Percentiles rank a stretch among this genome's conserved stretches.
Conservation (phyloP, 148 eudicot genomes). For the Camellia sinensis region DNA sequence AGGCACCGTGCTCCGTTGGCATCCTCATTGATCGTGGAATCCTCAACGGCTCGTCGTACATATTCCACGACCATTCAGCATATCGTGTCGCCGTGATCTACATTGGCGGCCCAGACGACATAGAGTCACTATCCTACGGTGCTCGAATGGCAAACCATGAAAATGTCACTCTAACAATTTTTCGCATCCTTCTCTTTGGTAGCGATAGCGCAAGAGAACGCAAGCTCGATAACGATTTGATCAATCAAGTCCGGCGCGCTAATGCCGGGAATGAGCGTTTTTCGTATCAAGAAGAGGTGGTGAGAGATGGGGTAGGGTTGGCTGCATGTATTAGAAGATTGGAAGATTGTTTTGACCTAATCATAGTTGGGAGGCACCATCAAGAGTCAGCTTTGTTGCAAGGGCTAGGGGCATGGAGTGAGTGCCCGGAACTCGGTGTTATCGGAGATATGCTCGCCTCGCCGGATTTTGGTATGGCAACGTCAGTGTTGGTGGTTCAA, state of each 20-base stretch:
- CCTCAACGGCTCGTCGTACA: conserved; percentile 32
- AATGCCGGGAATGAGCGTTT: conserved; percentile 37
- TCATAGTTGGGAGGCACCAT: conserved; percentile 57
- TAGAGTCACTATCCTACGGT: conserved; percentile 59
- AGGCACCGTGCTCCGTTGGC: conserved; percentile 62
- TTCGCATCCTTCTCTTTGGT: conserved; percentile 55
- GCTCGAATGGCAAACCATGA: conserved; percentile 55
- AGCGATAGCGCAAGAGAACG: conserved; percentile 41
- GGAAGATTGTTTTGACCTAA: conserved; percentile 39
- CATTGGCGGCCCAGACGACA: conserved; percentile 70
- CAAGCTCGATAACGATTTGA: conserved; percentile 37
- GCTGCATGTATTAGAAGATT: conserved; percentile 38
- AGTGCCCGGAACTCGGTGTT: conserved; percentile 69
- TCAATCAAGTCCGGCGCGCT: conserved; percentile 31
- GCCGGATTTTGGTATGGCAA: conserved; percentile 37
- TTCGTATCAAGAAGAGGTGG: conserved; percentile 46
- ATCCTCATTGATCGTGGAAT: conserved; percentile 62
- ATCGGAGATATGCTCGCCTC: conserved; percentile 67
- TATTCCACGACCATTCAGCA: conserved; percentile 27
- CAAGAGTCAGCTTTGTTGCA: conserved; percentile 34
- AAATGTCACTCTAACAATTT: conserved; percentile 42
- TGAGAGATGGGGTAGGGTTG: conserved; percentile 55
- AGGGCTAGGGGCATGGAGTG: conserved; percentile 68
- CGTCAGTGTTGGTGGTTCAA: conserved; percentile 70
- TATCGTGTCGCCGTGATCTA: conserved; percentile 52